Conservation (phyloP, 2,329 filamentous ascomycete species). For the Trichoderma pleuroti region DNA sequence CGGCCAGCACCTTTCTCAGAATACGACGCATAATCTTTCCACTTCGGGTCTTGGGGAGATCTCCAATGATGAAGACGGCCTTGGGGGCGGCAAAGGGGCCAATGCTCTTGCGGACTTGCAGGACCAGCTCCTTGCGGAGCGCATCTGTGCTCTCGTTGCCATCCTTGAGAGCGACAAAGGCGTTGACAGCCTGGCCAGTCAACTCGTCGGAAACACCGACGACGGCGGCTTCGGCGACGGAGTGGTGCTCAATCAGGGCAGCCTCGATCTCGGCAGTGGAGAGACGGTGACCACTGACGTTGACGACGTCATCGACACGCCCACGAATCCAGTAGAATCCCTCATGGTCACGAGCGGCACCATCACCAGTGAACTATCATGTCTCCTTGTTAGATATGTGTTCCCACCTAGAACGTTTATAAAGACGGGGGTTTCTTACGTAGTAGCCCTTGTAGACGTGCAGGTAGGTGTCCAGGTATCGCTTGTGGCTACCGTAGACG, state of each 20-base stretch:
- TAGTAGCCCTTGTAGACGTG: slow-evolving; percentile 99
- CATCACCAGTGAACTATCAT: slow-evolving; percentile 79
- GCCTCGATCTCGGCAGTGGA: slow-evolving; percentile 98
- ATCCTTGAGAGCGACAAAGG: slow-evolving; percentile 91
- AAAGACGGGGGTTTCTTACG: slow-evolving; percentile 52
- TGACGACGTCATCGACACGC: slow-evolving; percentile 97
- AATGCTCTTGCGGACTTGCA: slow-evolving; percentile 96
- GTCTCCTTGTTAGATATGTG: slow-evolving; percentile 10
- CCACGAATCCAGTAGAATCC: slow-evolving; percentile 99
- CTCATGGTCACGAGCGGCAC: slow-evolving; percentile 92
- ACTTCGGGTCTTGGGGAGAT: slow-evolving; percentile 93
- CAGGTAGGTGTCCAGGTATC: slow-evolving; percentile 98
- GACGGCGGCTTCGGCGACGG: slow-evolving; percentile 90
- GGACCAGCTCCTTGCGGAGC: slow-evolving; percentile 86
- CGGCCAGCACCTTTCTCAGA: slow-evolving; percentile 92
- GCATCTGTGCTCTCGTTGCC: slow-evolving; percentile 71
- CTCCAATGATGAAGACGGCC: slow-evolving; percentile 83
- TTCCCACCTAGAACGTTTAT: neutral
- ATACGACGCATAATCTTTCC: slow-evolving; percentile 99
- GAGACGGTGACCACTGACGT: slow-evolving; percentile 92
- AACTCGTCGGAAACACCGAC: slow-evolving; percentile 92
- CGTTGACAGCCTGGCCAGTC: slow-evolving; percentile 94
- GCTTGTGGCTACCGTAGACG: slow-evolving; percentile 95
- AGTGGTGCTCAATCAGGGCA: slow-evolving; percentile 84
- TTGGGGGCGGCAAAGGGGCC: slow-evolving; percentile 97